Evolutionary conservation across 805 yeast genomes (phyloP).

Genomic region (Candida anglica): DNA sequence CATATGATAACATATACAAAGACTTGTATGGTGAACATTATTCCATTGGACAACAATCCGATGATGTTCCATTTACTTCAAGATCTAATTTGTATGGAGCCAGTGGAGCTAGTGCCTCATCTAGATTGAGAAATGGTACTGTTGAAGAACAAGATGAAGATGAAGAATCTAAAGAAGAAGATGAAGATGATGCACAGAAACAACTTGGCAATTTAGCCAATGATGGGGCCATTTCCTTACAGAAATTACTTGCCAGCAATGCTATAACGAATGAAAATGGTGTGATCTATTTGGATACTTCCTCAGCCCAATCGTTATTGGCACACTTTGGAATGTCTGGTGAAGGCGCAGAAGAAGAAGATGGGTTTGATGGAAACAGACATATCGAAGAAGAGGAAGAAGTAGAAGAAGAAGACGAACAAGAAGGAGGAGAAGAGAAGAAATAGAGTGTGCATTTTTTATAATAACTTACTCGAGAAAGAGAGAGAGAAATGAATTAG

Average conservation of each 20-base stretch:
- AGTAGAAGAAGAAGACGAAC: slow-evolving; percentile 26
- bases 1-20: slow-evolving; percentile 47
- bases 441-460: not conserved
- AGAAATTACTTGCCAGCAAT: slow-evolving; percentile 42
- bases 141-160: slow-evolving; percentile 25
- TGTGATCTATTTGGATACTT: slow-evolving; percentile 60
- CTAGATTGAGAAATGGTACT: too few species aligned
- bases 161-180: slow-evolving; percentile 28
- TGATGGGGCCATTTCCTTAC: slow-evolving; percentile 40
- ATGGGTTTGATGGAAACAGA: slow-evolving; percentile 19
- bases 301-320: slow-evolving; percentile 59
- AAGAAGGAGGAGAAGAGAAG: slow-evolving; percentile 4
- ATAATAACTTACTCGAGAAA: not conserved
- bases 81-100: slow-evolving; percentile 6
- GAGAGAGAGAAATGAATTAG: not conserved
- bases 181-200: slow-evolving; percentile 15
- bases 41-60: slow-evolving; percentile 45
- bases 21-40: slow-evolving; percentile 46
- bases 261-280: slow-evolving; percentile 58
- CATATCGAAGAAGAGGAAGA: slow-evolving; percentile 30
- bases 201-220: slow-evolving; percentile 13
- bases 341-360: slow-evolving; percentile 20
- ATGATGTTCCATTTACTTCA: slow-evolving; percentile 6
- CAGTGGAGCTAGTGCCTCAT: too few species aligned
- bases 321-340: slow-evolving; percentile 45